Conservation (phyloP, 2,329 filamentous ascomycete species). For the Truncatella angustata region DNA sequence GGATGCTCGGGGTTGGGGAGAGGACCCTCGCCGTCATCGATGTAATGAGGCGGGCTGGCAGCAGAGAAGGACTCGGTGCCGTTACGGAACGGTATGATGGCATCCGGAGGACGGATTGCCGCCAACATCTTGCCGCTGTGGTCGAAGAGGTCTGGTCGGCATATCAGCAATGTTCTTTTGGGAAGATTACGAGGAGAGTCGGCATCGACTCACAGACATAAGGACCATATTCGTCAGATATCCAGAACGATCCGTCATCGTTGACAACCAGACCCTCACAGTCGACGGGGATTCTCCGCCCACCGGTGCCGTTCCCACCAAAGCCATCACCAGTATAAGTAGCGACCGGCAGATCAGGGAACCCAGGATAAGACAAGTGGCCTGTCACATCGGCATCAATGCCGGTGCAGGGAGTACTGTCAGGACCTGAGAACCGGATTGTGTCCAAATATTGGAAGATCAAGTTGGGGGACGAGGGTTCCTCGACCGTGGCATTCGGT, state of each 20-base stretch:
- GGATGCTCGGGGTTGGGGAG: conserved; percentile 51
- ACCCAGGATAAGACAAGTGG: conserved; percentile 52
- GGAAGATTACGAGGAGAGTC: neutral
- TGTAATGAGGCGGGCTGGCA: conserved; percentile 60
- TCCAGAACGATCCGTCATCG: conserved; percentile 62
- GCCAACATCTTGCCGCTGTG: conserved; percentile 55
- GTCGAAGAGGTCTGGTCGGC: conserved; percentile 43
- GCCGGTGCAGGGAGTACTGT: conserved; percentile 60
- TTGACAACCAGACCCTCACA: conserved; percentile 65
- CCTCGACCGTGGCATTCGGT: conserved; percentile 45
- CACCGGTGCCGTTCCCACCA: conserved; percentile 58
- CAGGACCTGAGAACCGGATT: conserved; percentile 61
- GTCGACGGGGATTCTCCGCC: conserved; percentile 59
- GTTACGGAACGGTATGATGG: conserved; percentile 64
- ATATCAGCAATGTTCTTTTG: neutral
- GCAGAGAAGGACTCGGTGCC: conserved; percentile 61
- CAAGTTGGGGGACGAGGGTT: conserved; percentile 59
- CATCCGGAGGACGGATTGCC: conserved; percentile 64
- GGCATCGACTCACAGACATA: conserved; percentile 57
- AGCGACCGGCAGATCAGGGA: conserved; percentile 60
- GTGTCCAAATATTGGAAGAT: conserved; percentile 62
- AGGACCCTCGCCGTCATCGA: conserved; percentile 42
- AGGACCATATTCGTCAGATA: conserved; percentile 69
- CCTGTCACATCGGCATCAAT: conserved; percentile 59
- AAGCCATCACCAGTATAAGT: conserved; percentile 68